A percentile compares a stretch with the other conserved stretches of the same genome.
phyloP scores from a whole-genome alignment of 73 alveolate genomes.

The Blepharisma japonicum region DNA sequence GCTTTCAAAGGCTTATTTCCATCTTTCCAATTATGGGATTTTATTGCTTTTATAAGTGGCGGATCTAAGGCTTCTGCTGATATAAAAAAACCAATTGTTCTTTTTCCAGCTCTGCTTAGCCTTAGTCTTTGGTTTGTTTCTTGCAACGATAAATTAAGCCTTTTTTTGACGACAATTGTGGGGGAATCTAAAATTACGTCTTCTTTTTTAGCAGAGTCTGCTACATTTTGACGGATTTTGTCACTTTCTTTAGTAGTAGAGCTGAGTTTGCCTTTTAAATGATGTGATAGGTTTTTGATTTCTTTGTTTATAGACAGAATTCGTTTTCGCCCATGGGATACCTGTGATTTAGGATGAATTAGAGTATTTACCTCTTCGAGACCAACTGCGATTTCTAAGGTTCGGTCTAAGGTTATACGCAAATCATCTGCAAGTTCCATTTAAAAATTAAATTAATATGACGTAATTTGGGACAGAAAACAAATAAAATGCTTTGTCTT shows the following conservation, averaged over 20 bases:
- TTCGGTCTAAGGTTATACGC: neutral
- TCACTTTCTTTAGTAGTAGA: too few relatives aligned
- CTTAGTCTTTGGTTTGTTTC: slow-evolving; percentile 16
- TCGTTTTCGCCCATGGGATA: neutral
- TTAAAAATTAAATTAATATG: neutral
- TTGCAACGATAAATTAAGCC: neutral
- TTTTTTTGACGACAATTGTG: neutral
- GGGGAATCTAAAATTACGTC: slow-evolving; percentile 1
- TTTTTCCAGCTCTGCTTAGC: slow-evolving; percentile 27
- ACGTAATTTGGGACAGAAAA: too few relatives aligned
- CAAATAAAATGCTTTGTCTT: too few relatives aligned
- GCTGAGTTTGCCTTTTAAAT: neutral
- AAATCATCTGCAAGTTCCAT: slow-evolving; percentile 6
- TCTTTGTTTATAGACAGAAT: neutral
- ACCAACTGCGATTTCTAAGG: neutral
- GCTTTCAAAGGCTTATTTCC: neutral
- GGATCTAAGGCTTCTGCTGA: slow-evolving; percentile 15
- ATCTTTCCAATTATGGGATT: slow-evolving; percentile 4
- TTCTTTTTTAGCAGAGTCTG: neutral
- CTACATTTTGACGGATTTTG: neutral
- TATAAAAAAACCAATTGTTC: neutral
- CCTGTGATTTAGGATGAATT: neutral
- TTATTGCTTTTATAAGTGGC: neutral
- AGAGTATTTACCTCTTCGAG: neutral
- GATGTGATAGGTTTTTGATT: neutral